Base-by-base conservation (phyloP, 2,329 filamentous ascomycete genomes). In the Xylariaceae sp. region DNA sequence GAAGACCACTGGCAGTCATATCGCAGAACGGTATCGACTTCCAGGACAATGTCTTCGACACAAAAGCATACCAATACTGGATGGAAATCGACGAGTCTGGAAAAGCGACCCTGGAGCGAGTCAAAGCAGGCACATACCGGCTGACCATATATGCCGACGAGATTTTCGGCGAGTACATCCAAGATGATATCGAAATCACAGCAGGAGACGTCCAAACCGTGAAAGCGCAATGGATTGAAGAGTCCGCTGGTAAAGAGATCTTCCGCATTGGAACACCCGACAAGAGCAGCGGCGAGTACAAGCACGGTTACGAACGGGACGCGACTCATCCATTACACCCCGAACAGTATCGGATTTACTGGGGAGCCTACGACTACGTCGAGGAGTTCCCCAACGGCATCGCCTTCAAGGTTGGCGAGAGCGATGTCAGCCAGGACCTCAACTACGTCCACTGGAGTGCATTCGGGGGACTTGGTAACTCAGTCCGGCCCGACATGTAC, bases 361-460 rank as follows among this genome's bases (percentile, higher is more conserved):
- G 80, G 80, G 82, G 75, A 0, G 76, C 75, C 0, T 83, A 86
- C 66, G 84, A 87, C 67, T 88, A 82, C 68, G 74, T 77, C 0
- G 71, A 74, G 1, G 84, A 88, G 51, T 87, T 86, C 64, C 83
- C 84, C 0, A 64, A 79, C 0, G 84, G 85, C 3, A 77, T 88
- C 0, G 76, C 74, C 18, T 88, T 82, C 72, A 77, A 78, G 11
- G 78, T 88, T 1, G 83, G 84, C 8, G 71, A 78, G 67, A 80
- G 78, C 61, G 71, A 82, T 30, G 74, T 74, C n/a, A 72, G 72
- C 0, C 69, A 72, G 10, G 82, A 84, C 65, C 75, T 85, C 60
- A 88, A 87, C 70, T 86, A 86, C 57, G 80, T 87, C 4, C 85
- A 88, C 68, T 88, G 84, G 85, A 82, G 79, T 58, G 82, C 84